Percentiles rank a stretch among this genome's conserved stretches.
phyloP scores from a whole-genome alignment of 176 grass and related monocot genomes.

The Zoysia japonica region DNA sequence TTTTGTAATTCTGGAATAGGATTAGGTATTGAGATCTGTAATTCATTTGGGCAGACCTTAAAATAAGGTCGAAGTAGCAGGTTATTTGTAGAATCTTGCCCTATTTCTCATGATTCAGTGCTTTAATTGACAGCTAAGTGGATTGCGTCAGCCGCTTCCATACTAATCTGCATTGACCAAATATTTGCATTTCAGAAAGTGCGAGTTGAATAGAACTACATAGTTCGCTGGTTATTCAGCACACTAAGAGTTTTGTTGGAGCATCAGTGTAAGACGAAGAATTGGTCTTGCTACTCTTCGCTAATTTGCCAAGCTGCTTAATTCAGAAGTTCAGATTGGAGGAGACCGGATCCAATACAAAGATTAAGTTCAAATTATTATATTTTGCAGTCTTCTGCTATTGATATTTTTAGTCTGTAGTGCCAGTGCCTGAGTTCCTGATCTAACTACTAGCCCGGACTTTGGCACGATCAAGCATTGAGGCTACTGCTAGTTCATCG shows the following conservation, averaged over 20 bases:
- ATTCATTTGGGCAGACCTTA: constrained; percentile 37
- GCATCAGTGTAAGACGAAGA: neutral
- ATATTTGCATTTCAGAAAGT: neutral
- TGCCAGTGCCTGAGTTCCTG: neutral
- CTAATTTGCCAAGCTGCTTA: constrained; percentile 14
- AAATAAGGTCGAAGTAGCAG: constrained; percentile 20
- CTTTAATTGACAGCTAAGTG: constrained; percentile 34
- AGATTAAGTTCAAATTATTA: neutral
- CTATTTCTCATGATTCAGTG: constrained; percentile 21
- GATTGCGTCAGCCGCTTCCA: constrained; percentile 6
- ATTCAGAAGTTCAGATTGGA: neutral
- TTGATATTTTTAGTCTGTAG: neutral
- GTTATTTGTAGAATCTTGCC: neutral
- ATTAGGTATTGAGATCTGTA: constrained; percentile 33
- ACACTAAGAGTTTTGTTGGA: too few species aligned
- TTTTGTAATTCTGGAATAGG: constrained; percentile 46
- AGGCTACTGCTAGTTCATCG: neutral
- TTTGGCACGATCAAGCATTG: constrained; percentile 36
- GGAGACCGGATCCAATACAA: neutral
- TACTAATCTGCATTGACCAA: neutral
- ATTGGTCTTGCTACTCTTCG: neutral
- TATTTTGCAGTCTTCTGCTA: neutral
- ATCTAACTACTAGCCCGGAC: neutral
- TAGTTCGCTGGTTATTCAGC: neutral
- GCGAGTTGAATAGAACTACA: neutral